phyloP scores from a whole-genome alignment of 257 asterid species.

The Penstemon eatonii region DNA sequence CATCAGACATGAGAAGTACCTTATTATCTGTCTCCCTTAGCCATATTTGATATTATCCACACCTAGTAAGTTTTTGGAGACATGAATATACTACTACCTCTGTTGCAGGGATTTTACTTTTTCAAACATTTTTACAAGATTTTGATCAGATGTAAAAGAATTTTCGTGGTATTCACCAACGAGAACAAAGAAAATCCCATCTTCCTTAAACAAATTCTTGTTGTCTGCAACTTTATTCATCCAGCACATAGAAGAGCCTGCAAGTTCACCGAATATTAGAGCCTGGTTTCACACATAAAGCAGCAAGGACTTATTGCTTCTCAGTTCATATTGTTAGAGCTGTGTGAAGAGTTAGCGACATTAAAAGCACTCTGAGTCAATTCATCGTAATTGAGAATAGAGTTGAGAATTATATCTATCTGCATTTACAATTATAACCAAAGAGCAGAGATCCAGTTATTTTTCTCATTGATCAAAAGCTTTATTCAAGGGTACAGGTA shows the following conservation, averaged over 20 bases:
- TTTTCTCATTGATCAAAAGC: background rate
- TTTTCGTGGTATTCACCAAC: slow-evolving; percentile 47
- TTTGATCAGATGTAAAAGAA: slow-evolving; percentile 40
- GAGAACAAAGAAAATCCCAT: slow-evolving; percentile 54
- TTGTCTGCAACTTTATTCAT: slow-evolving; percentile 42
- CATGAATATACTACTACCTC: slow-evolving; percentile 47
- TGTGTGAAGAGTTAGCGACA: slow-evolving; percentile 11
- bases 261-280: slow-evolving; percentile 30
- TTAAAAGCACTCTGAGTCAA: slow-evolving; percentile 4
- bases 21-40: slow-evolving; percentile 1
- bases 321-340: slow-evolving; percentile 1
- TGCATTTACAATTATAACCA: background rate
- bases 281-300: slow-evolving; percentile 6
- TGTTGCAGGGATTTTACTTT: slow-evolving; percentile 72
- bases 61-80: slow-evolving; percentile 22
- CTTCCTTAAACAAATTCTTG: slow-evolving; percentile 48
- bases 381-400: background rate
- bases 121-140: slow-evolving; percentile 46
- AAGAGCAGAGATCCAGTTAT: background rate
- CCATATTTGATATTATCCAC: slow-evolving; percentile 22
- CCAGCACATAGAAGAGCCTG: slow-evolving; percentile 83
- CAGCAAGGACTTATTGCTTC: slow-evolving; percentile 11
- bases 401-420: background rate
- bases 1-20: slow-evolving; percentile 29
- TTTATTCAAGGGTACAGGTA: background rate